phyloP scores from a whole-genome alignment of 2,329 filamentous ascomycete genomes.

The Venturia asperata region DNA sequence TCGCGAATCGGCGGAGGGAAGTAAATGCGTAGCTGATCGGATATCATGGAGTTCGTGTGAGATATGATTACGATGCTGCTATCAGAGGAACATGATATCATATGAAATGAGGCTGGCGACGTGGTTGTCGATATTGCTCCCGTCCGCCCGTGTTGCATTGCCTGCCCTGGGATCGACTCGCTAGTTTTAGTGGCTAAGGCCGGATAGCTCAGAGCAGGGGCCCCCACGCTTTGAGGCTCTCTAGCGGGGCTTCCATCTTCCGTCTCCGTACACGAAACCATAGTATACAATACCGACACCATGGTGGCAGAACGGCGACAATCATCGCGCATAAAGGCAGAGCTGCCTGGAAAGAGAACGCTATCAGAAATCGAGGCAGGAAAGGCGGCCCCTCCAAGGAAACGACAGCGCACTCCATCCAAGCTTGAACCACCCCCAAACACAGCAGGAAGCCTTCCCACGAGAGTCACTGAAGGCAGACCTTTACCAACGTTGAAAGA shows the following conservation, averaged over 20 bases:
- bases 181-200: background rate
- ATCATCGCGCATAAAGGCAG: slow-evolving; percentile 18
- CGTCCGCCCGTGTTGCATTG: background rate
- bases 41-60: background rate
- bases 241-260: background rate
- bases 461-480: slow-evolving; percentile 15
- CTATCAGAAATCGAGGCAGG: slow-evolving; percentile 12
- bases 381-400: slow-evolving; percentile 2
- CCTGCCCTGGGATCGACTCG: too few species aligned
- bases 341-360: slow-evolving; percentile 15
- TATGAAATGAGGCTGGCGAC: background rate
- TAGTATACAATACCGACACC: background rate
- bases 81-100: background rate
- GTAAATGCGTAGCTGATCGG: background rate
- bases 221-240: slow-evolving; percentile 2
- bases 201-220: background rate
- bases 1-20: background rate
- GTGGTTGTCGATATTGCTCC: slow-evolving; percentile 7
- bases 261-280: background rate
- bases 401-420: background rate
- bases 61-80: background rate
- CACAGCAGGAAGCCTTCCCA: background rate
- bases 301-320: slow-evolving; percentile 13
- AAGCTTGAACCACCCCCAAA: background rate
- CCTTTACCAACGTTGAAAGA: slow-evolving; percentile 17